Conservation (phyloP, 805 yeast genomes). For the Osmozyma mogii region DNA sequence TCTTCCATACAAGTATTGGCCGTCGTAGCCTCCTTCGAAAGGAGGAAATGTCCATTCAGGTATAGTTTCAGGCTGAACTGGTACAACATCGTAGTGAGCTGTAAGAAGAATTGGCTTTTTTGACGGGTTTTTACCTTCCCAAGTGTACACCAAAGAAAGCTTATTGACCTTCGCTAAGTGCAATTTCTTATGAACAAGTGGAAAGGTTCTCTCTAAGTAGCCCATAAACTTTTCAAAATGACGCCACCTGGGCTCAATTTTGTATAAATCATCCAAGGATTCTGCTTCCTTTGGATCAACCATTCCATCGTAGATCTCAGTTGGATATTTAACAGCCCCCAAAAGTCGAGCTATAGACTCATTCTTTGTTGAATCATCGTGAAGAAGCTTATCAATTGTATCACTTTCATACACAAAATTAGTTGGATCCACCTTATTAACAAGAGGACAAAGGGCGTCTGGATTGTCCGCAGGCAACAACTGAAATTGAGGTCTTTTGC, state of each 20-base stretch:
- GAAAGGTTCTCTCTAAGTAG: constrained; percentile 25
- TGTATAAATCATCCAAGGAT: constrained; percentile 17
- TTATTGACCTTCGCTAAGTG: constrained; percentile 46
- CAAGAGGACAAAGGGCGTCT: constrained; percentile 29
- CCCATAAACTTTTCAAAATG: constrained; percentile 19
- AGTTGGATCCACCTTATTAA: constrained; percentile 23
- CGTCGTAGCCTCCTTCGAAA: constrained; percentile 50
- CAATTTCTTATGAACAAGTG: constrained; percentile 31
- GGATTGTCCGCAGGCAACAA: too few species aligned
- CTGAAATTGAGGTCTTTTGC: too few species aligned
- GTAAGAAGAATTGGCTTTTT: constrained; percentile 66
- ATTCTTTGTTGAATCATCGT: constrained; percentile 18
- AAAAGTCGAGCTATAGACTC: constrained; percentile 16
- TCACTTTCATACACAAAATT: constrained; percentile 13
- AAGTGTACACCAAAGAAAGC: constrained; percentile 55
- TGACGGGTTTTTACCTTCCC: constrained; percentile 45
- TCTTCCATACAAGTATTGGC: constrained; percentile 24
- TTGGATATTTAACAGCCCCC: constrained; percentile 24
- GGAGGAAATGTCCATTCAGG: constrained; percentile 63
- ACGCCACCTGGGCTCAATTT: constrained; percentile 14
- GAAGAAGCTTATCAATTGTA: constrained; percentile 18
- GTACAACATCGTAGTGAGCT: constrained; percentile 81
- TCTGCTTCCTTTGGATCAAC: constrained; percentile 19
- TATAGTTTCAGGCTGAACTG: constrained; percentile 53
- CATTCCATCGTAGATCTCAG: constrained; percentile 26